Percentiles rank a stretch among this genome's conserved stretches.
These are phyloP conservation scores for Styphnolobium japonicum DNA, from an alignment of 306 rosid species.

Conservation along the genomic window DNA sequence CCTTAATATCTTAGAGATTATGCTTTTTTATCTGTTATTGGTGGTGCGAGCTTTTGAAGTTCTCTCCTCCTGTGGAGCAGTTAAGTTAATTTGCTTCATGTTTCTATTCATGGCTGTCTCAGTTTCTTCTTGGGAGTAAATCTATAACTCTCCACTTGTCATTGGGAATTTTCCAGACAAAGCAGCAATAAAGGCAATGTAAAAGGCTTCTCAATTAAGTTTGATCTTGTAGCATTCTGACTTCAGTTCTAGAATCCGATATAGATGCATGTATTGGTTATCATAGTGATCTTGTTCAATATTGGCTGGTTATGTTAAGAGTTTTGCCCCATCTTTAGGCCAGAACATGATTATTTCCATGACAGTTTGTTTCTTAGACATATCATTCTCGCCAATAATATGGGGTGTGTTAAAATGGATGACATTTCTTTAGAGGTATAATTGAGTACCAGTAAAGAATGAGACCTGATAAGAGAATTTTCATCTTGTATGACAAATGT, in stretches of 20 bases:
- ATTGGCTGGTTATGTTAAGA: background rate
- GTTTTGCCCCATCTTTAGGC: background rate
- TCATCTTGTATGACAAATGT: background rate
- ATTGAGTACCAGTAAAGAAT: background rate
- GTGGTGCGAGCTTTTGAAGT: conserved; percentile 10
- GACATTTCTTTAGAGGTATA: background rate
- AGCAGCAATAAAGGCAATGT: background rate
- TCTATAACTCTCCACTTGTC: background rate
- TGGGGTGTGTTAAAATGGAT: background rate
- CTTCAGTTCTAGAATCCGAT: background rate
- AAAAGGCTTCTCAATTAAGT: background rate
- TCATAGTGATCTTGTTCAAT: background rate
- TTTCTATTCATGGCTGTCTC: conserved; percentile 5
- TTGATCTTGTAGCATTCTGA: conserved; percentile 4
- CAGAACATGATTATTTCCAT: background rate
- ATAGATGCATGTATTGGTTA: background rate
- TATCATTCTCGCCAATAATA: background rate
- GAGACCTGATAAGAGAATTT: background rate
- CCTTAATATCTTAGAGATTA: background rate
- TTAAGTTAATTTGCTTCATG: background rate
- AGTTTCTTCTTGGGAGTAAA: background rate
- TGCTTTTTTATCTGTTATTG: background rate
- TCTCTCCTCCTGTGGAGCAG: conserved; percentile 7
- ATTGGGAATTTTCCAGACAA: conserved; percentile 13
- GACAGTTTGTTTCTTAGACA: background rate